phyloP scores from a whole-genome alignment of 768 basidiomycete genomes.

The Tubosaeta sp. region DNA sequence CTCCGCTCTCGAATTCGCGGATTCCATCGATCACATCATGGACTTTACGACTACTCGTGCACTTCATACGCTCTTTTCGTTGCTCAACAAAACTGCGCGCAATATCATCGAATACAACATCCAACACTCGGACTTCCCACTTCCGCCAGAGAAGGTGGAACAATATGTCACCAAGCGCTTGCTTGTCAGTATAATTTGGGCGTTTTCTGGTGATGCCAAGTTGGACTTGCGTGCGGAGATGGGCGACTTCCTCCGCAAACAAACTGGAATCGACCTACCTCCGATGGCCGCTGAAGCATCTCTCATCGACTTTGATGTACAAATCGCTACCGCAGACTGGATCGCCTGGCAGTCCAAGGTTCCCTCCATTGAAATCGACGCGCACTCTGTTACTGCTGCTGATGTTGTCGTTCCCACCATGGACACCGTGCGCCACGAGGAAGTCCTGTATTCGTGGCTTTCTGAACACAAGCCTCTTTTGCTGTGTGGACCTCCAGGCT shows the following conservation, averaged over 20 bases:
- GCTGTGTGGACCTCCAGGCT: constrained; percentile 99
- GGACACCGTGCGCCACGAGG: constrained; percentile 98
- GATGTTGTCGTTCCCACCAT: constrained; percentile 98
- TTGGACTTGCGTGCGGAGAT: constrained; percentile 84
- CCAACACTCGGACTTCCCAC: constrained; percentile 93
- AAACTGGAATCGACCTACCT: constrained; percentile 89
- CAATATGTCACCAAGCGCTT: constrained; percentile 89
- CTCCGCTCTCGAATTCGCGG: constrained; percentile 73
- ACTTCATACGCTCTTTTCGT: constrained; percentile 92
- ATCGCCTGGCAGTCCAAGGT: constrained; percentile 87
- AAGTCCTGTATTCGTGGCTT: constrained; percentile 97
- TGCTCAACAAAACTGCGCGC: constrained; percentile 93
- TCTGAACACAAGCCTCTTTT: constrained; percentile 98
- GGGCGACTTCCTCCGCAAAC: constrained; percentile 80
- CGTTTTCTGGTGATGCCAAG: constrained; percentile 95
- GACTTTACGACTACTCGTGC: constrained; percentile 92
- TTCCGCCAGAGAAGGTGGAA: constrained; percentile 78
- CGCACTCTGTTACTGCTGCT: constrained; percentile 91
- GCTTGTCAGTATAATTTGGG: constrained; percentile 93
- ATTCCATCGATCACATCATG: constrained; percentile 96
- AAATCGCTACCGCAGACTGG: constrained; percentile 85
- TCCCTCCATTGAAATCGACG: constrained; percentile 93
- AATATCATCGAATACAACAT: constrained; percentile 93
- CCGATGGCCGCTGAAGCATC: constrained; percentile 70
- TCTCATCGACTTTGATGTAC: constrained; percentile 93